Evolutionary conservation across 2,329 filamentous ascomycete genomes (phyloP).

Genomic region (Arthrobotrys megalospora): DNA sequence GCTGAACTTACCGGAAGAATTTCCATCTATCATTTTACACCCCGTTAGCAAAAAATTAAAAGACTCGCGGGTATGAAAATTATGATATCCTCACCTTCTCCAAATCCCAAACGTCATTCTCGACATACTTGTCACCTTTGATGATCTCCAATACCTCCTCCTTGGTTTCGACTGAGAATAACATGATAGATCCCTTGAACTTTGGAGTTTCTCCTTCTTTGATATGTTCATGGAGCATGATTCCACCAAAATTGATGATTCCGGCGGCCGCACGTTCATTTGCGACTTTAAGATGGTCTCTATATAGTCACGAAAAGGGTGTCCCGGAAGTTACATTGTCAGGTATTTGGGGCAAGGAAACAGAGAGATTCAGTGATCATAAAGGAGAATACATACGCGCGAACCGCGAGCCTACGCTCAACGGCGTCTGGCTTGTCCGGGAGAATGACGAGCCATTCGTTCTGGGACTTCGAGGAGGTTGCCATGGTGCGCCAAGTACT

Average conservation of each 20-base stretch:
- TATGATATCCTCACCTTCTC: constrained; percentile 36
- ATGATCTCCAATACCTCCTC: constrained; percentile 54
- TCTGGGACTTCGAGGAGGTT: constrained; percentile 27
- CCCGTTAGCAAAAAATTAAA: background rate
- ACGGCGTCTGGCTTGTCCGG: constrained; percentile 56
- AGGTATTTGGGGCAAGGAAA: no score
- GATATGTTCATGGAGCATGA: constrained; percentile 54
- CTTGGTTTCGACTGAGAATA: constrained; percentile 40
- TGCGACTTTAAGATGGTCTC: constrained; percentile 49
- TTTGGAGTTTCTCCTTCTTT: constrained; percentile 53
- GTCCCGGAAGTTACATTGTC: constrained; percentile 10
- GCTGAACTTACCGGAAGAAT: constrained; percentile 41
- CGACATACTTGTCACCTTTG: constrained; percentile 50
- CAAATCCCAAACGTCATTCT: constrained; percentile 58
- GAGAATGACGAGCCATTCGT: constrained; percentile 60
- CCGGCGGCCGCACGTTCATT: constrained; percentile 26
- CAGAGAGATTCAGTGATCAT: background rate
- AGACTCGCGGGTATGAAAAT: background rate
- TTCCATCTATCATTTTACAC: constrained; percentile 33
- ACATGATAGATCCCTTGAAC: constrained; percentile 56
- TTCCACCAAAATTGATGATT: constrained; percentile 52
- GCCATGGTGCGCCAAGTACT: constrained; percentile 41
- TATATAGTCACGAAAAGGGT: constrained; percentile 4
- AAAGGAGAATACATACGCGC: constrained; percentile 32
- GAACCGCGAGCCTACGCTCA: constrained; percentile 48